Conservation (phyloP, 2,329 filamentous ascomycete species). For the Talaromyces sp. region DNA sequence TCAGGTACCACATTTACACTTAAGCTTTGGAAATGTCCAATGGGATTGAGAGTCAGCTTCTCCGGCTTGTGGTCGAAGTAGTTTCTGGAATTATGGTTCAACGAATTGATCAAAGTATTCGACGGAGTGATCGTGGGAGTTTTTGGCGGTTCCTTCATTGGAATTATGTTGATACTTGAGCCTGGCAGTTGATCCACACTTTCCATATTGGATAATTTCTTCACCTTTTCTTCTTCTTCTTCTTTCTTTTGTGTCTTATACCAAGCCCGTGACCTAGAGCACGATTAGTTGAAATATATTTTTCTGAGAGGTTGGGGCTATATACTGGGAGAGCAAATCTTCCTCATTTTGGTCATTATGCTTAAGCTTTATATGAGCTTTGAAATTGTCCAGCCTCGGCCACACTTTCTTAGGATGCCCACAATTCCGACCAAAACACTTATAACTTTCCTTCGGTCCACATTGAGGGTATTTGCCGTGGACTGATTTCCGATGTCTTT, state of each 20-base stretch:
- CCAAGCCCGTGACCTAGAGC: not conserved
- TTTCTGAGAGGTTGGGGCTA: not conserved
- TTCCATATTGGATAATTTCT: not conserved
- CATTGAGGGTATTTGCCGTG: constrained; percentile 54
- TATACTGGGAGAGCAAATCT: constrained; percentile 48
- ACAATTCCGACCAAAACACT: constrained; percentile 59
- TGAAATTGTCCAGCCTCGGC: constrained; percentile 84
- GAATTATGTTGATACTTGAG: not conserved
- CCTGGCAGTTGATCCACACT: not conserved
- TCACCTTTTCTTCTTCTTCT: not conserved
- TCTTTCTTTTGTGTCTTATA: not conserved
- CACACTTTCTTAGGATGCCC: constrained; percentile 64
- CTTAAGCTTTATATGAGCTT: constrained; percentile 68
- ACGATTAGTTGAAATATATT: not conserved
- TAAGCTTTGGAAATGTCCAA: not conserved
- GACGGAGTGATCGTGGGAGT: not conserved
- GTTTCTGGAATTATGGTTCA: not conserved
- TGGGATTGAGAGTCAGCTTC: not conserved
- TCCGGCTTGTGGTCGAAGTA: not conserved
- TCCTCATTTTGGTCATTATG: constrained; percentile 53
- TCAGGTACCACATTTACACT: not conserved
- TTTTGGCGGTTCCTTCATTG: not conserved
- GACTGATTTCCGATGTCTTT: constrained; percentile 71
- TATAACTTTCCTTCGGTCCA: constrained; percentile 53
- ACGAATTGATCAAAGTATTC: not conserved